These are phyloP conservation scores for Saturnispora mendoncae DNA, from an alignment of 805 yeast genomes.

Conservation along the genomic window DNA sequence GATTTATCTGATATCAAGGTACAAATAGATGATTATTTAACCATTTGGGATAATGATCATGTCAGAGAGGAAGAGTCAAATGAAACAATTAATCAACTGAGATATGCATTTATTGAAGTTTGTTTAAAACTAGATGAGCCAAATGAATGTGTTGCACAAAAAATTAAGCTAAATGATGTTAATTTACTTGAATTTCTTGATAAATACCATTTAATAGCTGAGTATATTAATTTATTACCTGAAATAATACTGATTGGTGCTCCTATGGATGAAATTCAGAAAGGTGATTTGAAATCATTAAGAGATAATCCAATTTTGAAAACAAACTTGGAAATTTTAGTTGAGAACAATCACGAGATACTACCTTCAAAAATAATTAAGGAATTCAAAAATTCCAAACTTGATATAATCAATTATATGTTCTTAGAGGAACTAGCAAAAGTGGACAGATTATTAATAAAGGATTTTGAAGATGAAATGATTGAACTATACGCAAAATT, in stretches of 20 bases:
- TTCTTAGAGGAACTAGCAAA: conserved; percentile 53
- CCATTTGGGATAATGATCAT: conserved; percentile 17
- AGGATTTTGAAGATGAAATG: conserved; percentile 57
- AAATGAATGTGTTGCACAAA: conserved; percentile 53
- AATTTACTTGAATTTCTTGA: conserved; percentile 50
- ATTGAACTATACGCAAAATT: conserved; percentile 57
- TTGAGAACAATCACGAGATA: conserved; percentile 58
- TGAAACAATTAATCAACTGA: conserved; percentile 20
- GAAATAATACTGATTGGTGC: conserved; percentile 34
- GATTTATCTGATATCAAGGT: conserved; percentile 36
- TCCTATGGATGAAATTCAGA: conserved; percentile 31
- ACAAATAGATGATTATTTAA: conserved; percentile 40
- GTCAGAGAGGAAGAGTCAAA: conserved; percentile 7
- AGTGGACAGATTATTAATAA: conserved; percentile 46
- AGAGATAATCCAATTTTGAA: conserved; percentile 26
- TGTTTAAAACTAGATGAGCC: conserved; percentile 53
- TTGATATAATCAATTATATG: conserved; percentile 49
- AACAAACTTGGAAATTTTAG: conserved; percentile 45
- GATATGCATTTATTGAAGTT: conserved; percentile 41
- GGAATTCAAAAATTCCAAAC: conserved; percentile 33
- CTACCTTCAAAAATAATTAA: conserved; percentile 43
- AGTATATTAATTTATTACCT: conserved; percentile 42
- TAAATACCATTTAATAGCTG: conserved; percentile 51
- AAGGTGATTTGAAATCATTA: conserved; percentile 35
- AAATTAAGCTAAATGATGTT: conserved; percentile 47